Conservation (phyloP, 352 stramenopile genomes). For the Pythium monospermum region DNA sequence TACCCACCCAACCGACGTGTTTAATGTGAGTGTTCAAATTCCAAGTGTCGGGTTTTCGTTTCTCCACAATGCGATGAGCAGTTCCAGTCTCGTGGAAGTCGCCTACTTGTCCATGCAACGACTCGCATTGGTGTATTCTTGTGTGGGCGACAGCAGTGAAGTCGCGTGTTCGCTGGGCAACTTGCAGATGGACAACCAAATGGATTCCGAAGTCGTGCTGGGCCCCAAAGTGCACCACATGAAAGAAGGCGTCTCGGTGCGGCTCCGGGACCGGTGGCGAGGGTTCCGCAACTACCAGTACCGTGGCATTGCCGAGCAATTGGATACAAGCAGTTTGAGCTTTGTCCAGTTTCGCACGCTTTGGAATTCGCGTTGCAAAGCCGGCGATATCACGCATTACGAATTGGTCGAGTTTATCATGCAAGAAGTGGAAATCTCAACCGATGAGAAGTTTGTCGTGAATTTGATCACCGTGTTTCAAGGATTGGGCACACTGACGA, state of each 20-base stretch:
- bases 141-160: conserved; percentile 74
- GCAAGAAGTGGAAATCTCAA: conserved; percentile 86
- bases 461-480: conserved; percentile 89
- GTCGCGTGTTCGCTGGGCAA: conserved; percentile 80
- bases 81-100: conserved; percentile 82
- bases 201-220: conserved; percentile 81
- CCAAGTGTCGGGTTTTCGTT: conserved; percentile 82
- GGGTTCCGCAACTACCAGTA: conserved; percentile 85
- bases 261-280: conserved; percentile 75
- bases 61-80: conserved; percentile 80
- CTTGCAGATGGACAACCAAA: conserved; percentile 88
- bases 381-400: conserved; percentile 79
- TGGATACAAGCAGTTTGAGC: conserved; percentile 61
- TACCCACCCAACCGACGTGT: conserved; percentile 47
- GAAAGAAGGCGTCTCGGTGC: conserved; percentile 84
- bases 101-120: conserved; percentile 83
- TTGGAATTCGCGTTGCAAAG: conserved; percentile 76
- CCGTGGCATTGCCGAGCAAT: conserved; percentile 72
- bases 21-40: conserved; percentile 75
- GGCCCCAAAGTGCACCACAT: conserved; percentile 76
- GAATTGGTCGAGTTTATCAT: conserved; percentile 84
- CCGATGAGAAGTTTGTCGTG: conserved; percentile 88
- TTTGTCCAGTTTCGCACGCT: conserved; percentile 86
- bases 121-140: conserved; percentile 69
- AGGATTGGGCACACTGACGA: conserved; percentile 68